Percentiles rank a stretch among this genome's conserved stretches.
These are phyloP conservation scores for Hibiscus syriacus DNA, from an alignment of 345 rosid species.

Conservation along the genomic window DNA sequence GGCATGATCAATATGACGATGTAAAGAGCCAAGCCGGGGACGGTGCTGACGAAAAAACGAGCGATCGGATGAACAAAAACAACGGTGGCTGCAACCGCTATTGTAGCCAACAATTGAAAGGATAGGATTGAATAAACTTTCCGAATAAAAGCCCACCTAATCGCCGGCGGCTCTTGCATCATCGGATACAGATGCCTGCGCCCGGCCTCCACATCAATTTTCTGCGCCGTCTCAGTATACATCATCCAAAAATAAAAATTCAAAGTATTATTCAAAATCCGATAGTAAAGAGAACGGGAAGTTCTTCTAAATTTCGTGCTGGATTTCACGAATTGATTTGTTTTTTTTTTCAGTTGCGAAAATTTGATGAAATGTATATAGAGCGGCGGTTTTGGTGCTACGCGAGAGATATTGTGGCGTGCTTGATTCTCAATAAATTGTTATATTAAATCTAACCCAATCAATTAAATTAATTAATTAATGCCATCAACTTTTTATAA, in stretches of 20 bases:
- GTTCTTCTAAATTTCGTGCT: not conserved
- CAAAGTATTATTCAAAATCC: not conserved
- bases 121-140: slow-evolving; percentile 70
- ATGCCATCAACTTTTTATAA: no score
- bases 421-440: no score
- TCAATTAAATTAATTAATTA: no score
- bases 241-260: slow-evolving; percentile 17
- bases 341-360: not conserved
- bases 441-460: no score
- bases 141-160: slow-evolving; percentile 89
- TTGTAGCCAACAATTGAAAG: slow-evolving; percentile 62
- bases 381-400: not conserved
- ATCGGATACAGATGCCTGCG: slow-evolving; percentile 64
- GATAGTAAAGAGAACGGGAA: not conserved
- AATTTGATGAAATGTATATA: no score
- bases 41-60: slow-evolving; percentile 52
- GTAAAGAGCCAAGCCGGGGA: slow-evolving; percentile 67
- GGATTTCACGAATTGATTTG: not conserved
- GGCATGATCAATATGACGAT: slow-evolving; percentile 67
- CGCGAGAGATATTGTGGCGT: not conserved
- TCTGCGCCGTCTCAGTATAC: slow-evolving; percentile 45
- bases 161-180: slow-evolving; percentile 83
- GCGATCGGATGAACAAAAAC: slow-evolving; percentile 59
- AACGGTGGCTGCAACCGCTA: slow-evolving; percentile 72
- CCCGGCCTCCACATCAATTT: slow-evolving; percentile 66